A percentile compares a stretch with the other conserved stretches of the same genome.
These are phyloP conservation scores for Debaryomycetaceae sp. DNA, from an alignment of 1,139 yeast genomes.

Conservation along the genomic window DNA sequence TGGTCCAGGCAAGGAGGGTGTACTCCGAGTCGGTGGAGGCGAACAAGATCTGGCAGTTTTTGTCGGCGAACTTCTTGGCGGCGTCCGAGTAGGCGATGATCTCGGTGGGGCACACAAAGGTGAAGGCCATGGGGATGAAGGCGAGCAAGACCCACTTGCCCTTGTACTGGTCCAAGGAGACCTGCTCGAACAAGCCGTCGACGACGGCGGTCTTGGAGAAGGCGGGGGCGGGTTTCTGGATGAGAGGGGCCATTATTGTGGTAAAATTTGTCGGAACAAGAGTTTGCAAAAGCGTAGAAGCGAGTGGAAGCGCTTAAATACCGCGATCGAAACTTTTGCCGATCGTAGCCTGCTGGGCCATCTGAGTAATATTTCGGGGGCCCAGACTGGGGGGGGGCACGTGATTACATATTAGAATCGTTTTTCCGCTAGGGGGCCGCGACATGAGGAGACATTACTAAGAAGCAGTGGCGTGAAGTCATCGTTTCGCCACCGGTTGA, in stretches of 20 bases:
- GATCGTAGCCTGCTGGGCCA: background rate
- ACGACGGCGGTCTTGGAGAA: conserved; percentile 96
- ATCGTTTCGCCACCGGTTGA: no score
- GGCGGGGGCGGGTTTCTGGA: conserved; percentile 91
- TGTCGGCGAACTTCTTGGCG: conserved; percentile 74
- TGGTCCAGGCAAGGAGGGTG: conserved; percentile 96
- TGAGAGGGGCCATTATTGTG: conserved; percentile 65
- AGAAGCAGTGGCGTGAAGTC: no score
- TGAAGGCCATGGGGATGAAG: conserved; percentile 97
- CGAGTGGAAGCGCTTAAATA: background rate
- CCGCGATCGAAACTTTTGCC: background rate
- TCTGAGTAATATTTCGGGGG: no score
- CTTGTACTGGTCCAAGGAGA: conserved; percentile 86
- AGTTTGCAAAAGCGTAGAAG: background rate
- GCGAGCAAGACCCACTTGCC: conserved; percentile 97
- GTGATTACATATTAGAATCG: no score
- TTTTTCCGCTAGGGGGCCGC: no score
- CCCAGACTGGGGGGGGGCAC: no score
- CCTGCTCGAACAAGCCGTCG: conserved; percentile 91
- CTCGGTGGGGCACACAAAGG: conserved; percentile 98
- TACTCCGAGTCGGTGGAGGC: conserved; percentile 98
- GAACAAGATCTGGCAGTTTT: conserved; percentile 80
- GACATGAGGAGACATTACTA: no score
- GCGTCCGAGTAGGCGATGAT: conserved; percentile 98
- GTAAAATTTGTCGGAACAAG: background rate